phyloP scores from a whole-genome alignment of 2,329 filamentous ascomycete genomes.

The Periconia sp. region DNA sequence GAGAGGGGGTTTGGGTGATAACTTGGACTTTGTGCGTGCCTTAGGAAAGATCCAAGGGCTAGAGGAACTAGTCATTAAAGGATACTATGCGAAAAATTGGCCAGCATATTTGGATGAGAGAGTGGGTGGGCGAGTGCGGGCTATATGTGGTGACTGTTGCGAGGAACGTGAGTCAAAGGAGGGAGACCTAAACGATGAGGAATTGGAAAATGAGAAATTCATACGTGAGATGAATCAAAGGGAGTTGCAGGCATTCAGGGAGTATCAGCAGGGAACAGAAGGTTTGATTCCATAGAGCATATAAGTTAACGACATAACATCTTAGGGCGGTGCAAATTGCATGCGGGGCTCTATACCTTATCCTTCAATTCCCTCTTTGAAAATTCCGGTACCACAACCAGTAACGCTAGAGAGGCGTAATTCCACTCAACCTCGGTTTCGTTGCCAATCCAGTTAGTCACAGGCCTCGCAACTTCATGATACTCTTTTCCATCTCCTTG shows the following conservation, averaged over 20 bases:
- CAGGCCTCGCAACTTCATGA: neutral
- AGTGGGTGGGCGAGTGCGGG: slow-evolving; percentile 1
- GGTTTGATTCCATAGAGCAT: slow-evolving; percentile 4
- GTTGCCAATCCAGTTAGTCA: neutral
- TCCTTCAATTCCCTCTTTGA: neutral
- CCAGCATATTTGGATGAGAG: slow-evolving; percentile 5
- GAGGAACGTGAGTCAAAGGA: neutral
- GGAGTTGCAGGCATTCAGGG: slow-evolving; percentile 2
- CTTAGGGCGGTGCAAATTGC: neutral
- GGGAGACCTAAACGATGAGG: slow-evolving; percentile 1
- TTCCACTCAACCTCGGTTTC: neutral
- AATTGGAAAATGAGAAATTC: slow-evolving; percentile 1
- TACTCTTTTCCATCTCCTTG: neutral
- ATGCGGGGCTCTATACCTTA: neutral
- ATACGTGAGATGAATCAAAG: slow-evolving; percentile 2
- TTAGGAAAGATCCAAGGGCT: slow-evolving; percentile 4
- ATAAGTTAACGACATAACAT: no score
- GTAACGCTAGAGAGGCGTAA: neutral
- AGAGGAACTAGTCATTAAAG: slow-evolving; percentile 3
- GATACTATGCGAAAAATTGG: slow-evolving; percentile 4
- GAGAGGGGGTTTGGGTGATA: slow-evolving; percentile 2
- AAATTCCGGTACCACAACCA: neutral
- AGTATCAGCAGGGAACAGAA: slow-evolving; percentile 6
- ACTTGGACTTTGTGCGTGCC: slow-evolving; percentile 3
- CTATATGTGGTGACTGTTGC: slow-evolving; percentile 1